Evolutionary conservation across 1,139 yeast species (phyloP), one percentile per base, ranked within the genome.

Genomic region (Ogataea hybrid): DNA sequence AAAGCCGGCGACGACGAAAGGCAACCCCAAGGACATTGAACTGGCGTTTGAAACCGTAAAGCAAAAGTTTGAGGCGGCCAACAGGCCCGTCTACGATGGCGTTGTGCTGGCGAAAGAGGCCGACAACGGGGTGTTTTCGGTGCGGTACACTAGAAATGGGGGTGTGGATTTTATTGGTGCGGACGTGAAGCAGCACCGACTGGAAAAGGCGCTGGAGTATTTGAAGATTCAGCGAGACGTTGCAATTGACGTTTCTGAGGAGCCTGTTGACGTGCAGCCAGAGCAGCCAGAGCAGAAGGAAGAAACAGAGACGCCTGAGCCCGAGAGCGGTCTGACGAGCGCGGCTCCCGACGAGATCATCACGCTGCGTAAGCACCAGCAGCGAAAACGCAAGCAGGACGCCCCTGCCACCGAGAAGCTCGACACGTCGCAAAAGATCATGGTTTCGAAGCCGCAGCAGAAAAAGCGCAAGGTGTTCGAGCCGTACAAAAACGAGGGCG

Each of bases 391-490:
- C 34, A 44, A 53, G 53, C 29, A 53, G 9, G 47, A 42, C 18
- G 17, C 40, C 23, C 43, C 33, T 31, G 42, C 47, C 3, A 56
- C 52, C 16, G 48, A 25, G 56, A 61, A 15, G 59, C 77, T 53
- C 77, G 83, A 81, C 53, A 59, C 68, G 1, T 68, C 73, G 15
- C 73, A 77, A 41, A 77, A 73, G 49, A 65, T 81, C 18, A 59
- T 77, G 58, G 47, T 48, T 52, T 28, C 56, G 30, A 35, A 58
- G 37, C 48, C 61, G 44, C 47, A 54, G 31, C 57, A 51, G 14
- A 51, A 56, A 37, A 75, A 71, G 55, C 75, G 74, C 56, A 70
- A 74, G 46, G 65, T 74, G 3, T 83, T 79, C 51, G 84, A 83
- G 61, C 89, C 90, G 2, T 82, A 80, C 52, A 59, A 69, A 6